Percentiles rank a stretch among this genome's conserved stretches.
Conservation (phyloP, 2,329 filamentous ascomycete species). For the Phaeosphaeria sp. region DNA sequence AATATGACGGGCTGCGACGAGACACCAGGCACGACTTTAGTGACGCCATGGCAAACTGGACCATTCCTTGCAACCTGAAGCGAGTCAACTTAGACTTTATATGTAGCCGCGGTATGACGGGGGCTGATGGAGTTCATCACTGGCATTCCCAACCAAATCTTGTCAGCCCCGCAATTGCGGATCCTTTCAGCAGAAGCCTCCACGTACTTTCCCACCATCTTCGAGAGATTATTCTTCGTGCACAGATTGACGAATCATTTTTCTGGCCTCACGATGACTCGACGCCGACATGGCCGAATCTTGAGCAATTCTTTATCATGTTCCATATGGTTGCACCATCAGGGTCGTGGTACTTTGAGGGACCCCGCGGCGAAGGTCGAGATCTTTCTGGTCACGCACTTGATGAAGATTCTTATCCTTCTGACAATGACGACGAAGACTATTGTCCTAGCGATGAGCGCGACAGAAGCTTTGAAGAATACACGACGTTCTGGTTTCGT, state of each 20-base stretch:
- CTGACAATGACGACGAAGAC: neutral
- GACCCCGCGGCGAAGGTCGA: constrained; percentile 9
- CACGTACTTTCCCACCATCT: constrained; percentile 18
- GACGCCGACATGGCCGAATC: constrained; percentile 15
- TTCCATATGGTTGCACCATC: constrained; percentile 12
- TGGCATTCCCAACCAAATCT: constrained; percentile 6
- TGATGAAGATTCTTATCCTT: neutral
- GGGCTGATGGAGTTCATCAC: neutral
- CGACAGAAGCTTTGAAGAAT: neutral
- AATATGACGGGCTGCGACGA: constrained; percentile 17
- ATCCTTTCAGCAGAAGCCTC: constrained; percentile 19
- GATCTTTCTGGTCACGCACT: neutral
- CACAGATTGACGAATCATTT: constrained; percentile 11
- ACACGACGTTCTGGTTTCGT: neutral
- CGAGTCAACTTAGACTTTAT: neutral
- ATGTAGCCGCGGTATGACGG: neutral
- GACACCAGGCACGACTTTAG: constrained; percentile 21
- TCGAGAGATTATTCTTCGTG: constrained; percentile 2
- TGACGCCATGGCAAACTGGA: constrained; percentile 5
- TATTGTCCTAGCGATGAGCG: neutral
- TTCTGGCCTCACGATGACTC: constrained; percentile 14
- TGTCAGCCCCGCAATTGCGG: constrained; percentile 4
- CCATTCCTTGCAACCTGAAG: neutral
- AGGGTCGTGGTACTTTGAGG: constrained; percentile 20
- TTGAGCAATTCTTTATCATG: constrained; percentile 12